Base-by-base conservation (phyloP, 495 filamentous ascomycete species). In the Extremus antarcticus region DNA sequence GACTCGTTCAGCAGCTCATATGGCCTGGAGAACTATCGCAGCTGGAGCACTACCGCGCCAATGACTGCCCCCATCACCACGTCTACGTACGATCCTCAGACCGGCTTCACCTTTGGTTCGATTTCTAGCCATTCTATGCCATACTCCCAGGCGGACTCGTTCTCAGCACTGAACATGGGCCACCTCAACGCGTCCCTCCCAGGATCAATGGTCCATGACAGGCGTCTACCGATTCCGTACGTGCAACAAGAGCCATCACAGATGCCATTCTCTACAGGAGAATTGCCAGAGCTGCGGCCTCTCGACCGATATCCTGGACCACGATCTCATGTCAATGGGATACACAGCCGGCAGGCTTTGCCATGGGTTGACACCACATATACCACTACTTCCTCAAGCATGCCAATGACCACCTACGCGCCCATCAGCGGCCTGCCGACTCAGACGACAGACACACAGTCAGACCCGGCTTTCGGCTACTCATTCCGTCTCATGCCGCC, bases 151-250 rank as follows among this genome's bases (percentile, higher is more conserved):
- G 55, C 39, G 23, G 66, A 66, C 43, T 15, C 39, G 16, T 40
- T 56, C 16, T 67, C 66, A 15, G 51, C 63, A 1, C 57, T 70
- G 10, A 65, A 61, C 56, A 67, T 70, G 68, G 58, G 59, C 15
- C 61, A 62, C 1, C 39, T 70, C 15, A 57, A 67, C 20, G 61
- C 62, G 24, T 64, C 56, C 0, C 61, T 70, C 19, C 64, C 64
- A 40, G 25, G 40, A 22, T 53, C 56, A 22, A 57, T 53, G 4
- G 58, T 49, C 25, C 58, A 61, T 19, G 54, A 61, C 47, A 51
- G 58, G 10, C 50, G 50, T n/a, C 39, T 62, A 22, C 59, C 59
- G 16, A 41, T 41, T 32, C 57, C 45, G 41, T 63, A 19, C 61
- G 58, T 45, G 11, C 19, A n/a, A 1, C 25, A 29, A 23, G 35